A percentile compares a stretch with the other conserved stretches of the same genome.
Conservation (phyloP, 1,139 yeast genomes). For the Magnusiomyces tetraspermus region DNA sequence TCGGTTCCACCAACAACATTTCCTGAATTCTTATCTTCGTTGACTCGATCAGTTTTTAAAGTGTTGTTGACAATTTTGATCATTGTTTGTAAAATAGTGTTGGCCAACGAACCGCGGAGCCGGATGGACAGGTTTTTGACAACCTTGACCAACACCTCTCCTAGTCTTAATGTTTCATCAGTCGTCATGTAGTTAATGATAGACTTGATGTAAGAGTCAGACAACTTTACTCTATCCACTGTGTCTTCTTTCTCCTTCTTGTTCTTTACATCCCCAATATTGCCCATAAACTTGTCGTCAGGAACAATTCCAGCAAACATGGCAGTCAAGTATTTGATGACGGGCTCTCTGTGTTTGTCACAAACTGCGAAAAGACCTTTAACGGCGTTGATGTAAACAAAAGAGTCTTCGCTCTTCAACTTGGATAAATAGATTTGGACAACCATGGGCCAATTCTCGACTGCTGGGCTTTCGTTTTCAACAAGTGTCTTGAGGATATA, state of each 20-base stretch:
- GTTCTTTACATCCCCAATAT: slow-evolving; percentile 10
- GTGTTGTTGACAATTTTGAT: slow-evolving; percentile 30
- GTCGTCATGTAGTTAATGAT: slow-evolving; percentile 22
- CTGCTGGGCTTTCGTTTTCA: slow-evolving; percentile 26
- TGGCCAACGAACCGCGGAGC: slow-evolving; percentile 37
- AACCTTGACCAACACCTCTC: slow-evolving; percentile 65
- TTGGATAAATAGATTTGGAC: slow-evolving; percentile 58
- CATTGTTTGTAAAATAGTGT: slow-evolving; percentile 24
- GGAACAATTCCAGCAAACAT: slow-evolving; percentile 25
- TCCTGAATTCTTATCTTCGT: background rate
- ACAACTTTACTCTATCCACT: too few relatives aligned
- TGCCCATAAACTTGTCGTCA: slow-evolving; percentile 28
- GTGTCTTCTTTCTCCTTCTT: background rate
- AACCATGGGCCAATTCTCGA: slow-evolving; percentile 37
- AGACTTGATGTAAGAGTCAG: background rate
- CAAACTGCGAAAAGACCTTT: slow-evolving; percentile 62
- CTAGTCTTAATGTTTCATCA: slow-evolving; percentile 64
- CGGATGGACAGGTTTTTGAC: slow-evolving; percentile 44
- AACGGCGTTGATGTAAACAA: slow-evolving; percentile 71
- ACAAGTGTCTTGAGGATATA: slow-evolving; percentile 54
- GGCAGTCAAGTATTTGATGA: slow-evolving; percentile 36
- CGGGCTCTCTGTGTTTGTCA: slow-evolving; percentile 34
- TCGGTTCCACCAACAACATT: too few relatives aligned
- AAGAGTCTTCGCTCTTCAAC: slow-evolving; percentile 74
- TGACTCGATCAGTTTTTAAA: slow-evolving; percentile 35